phyloP scores from a whole-genome alignment of 345 rosid genomes.

The Citrus trifoliata region DNA sequence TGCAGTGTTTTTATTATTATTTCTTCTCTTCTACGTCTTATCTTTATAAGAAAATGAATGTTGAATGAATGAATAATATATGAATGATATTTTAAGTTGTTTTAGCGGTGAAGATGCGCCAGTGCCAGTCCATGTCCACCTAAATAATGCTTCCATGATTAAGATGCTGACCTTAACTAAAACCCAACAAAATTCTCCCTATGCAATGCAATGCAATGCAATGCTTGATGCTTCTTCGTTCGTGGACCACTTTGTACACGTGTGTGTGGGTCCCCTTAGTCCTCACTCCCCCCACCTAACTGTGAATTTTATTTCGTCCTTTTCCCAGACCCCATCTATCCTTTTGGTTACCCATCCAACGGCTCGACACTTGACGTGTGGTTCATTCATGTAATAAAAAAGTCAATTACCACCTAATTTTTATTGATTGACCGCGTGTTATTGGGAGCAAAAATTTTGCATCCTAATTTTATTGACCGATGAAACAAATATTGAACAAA shows the following conservation, averaged over 20 bases:
- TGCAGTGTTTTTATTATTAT: conserved; percentile 16
- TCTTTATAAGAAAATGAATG: too few species aligned
- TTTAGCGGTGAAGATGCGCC: conserved; percentile 23
- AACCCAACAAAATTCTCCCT: conserved; percentile 35
- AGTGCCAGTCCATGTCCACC: conserved; percentile 17
- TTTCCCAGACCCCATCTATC: background rate
- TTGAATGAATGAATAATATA: too few species aligned
- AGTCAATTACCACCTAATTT: too few species aligned
- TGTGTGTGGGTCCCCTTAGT: conserved; percentile 40
- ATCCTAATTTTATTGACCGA: too few species aligned
- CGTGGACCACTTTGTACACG: conserved; percentile 47
- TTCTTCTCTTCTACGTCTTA: too few species aligned
- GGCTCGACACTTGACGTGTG: too few species aligned
- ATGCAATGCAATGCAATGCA: background rate
- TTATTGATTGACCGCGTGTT: too few species aligned
- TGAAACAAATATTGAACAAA: too few species aligned
- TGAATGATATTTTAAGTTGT: conserved; percentile 14
- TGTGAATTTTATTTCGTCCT: conserved; percentile 19
- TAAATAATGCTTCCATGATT: conserved; percentile 61
- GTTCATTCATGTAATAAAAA: too few species aligned
- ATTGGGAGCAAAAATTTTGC: too few species aligned
- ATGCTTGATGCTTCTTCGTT: background rate
- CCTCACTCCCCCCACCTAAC: conserved; percentile 23
- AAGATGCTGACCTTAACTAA: conserved; percentile 55
- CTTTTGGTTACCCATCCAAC: background rate